Evolutionary conservation across 768 basidiomycete species (phyloP).

Genomic region (Macrocybe gigantea): DNA sequence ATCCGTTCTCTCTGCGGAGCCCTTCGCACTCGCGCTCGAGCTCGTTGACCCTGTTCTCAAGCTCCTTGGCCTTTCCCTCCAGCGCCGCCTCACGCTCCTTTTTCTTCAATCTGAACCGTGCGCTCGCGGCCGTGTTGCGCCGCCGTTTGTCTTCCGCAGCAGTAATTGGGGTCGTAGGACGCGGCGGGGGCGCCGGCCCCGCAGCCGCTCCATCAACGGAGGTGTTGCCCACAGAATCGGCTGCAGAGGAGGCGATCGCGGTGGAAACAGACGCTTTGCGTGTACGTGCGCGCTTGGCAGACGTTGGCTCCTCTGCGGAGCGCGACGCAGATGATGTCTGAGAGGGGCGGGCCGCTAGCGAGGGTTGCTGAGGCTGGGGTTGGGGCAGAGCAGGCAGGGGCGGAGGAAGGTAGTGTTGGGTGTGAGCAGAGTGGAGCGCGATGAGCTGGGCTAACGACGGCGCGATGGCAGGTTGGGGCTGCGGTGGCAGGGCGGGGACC

Average conservation of each 20-base stretch:
- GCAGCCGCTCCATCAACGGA: constrained; percentile 17
- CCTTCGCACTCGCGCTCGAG: constrained; percentile 91
- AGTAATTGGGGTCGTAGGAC: no score
- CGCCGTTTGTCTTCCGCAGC: constrained; percentile 88
- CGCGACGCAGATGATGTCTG: constrained; percentile 13
- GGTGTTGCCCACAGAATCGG: constrained; percentile 23
- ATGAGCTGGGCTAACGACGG: constrained; percentile 71
- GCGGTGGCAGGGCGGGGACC: constrained; percentile 23
- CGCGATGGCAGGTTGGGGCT: constrained; percentile 21
- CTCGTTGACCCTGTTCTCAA: constrained; percentile 71
- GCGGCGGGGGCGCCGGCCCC: constrained; percentile 22
- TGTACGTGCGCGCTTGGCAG: constrained; percentile 51
- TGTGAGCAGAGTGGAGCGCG: constrained; percentile 47
- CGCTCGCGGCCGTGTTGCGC: constrained; percentile 88
- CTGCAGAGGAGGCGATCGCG: constrained; percentile 7
- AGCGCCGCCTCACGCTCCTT: constrained; percentile 91
- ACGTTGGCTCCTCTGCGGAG: constrained; percentile 24
- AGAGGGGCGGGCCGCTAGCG: constrained; percentile 16
- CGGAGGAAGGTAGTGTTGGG: neutral
- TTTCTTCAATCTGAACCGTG: constrained; percentile 92
- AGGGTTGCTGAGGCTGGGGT: neutral
- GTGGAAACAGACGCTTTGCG: constrained; percentile 40
- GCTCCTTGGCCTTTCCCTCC: constrained; percentile 79
- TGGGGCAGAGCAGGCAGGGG: no score
- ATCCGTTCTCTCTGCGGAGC: constrained; percentile 83